A percentile compares a stretch with the other conserved stretches of the same genome.
Conservation (phyloP, 2,329 filamentous ascomycete species). For the Xylariaceae sp. region DNA sequence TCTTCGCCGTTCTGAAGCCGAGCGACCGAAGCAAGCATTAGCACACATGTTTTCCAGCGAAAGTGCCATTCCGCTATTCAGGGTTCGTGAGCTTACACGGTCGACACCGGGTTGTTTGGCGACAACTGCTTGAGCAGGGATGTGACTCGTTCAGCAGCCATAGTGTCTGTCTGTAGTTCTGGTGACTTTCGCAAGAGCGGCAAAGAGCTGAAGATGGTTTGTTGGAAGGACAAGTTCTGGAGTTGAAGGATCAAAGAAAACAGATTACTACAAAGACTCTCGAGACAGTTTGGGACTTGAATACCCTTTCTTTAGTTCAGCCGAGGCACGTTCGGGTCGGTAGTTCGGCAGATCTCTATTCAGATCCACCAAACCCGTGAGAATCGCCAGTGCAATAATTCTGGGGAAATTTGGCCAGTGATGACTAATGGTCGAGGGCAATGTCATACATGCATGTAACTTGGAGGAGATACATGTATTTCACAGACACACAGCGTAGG, state of each 20-base stretch:
- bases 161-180: constrained; percentile 35
- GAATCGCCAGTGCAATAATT: background rate
- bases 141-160: constrained; percentile 80
- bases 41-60: too few relatives aligned
- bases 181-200: background rate
- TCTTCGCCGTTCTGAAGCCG: constrained; percentile 69
- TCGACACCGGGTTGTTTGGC: constrained; percentile 63
- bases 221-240: background rate
- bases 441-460: too few relatives aligned
- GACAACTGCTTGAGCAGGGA: constrained; percentile 84
- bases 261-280: too few relatives aligned
- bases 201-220: background rate
- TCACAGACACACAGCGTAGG: too few relatives aligned
- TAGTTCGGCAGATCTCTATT: constrained; percentile 3
- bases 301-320: too few relatives aligned
- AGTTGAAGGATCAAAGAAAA: background rate
- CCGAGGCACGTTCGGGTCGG: constrained; percentile 7
- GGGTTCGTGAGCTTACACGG: constrained; percentile 71
- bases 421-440: too few relatives aligned
- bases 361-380: too few relatives aligned
- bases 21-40: background rate
- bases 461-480: too few relatives aligned
- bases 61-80: too few relatives aligned
- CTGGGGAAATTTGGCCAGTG: background rate
- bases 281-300: too few relatives aligned